phyloP scores from a whole-genome alignment of 768 basidiomycete species.

The Suillus weaverae region DNA sequence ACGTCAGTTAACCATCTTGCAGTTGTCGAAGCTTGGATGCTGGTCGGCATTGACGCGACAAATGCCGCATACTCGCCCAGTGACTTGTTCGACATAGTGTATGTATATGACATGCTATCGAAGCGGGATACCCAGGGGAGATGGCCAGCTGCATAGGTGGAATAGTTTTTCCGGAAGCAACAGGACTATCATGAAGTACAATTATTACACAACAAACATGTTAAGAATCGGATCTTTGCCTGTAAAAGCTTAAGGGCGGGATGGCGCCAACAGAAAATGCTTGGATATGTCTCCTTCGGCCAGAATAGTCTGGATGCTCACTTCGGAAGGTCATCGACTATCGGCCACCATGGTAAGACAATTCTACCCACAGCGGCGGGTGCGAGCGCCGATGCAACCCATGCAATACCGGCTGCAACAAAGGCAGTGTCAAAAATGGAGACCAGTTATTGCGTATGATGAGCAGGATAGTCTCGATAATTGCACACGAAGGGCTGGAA shows the following conservation, averaged over 20 bases:
- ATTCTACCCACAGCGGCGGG: slow-evolving; percentile 11
- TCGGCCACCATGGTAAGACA: not conserved
- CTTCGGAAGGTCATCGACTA: not conserved
- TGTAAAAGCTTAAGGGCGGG: not conserved
- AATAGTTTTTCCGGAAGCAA: not conserved
- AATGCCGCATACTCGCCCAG: slow-evolving; percentile 1
- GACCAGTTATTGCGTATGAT: slow-evolving; percentile 7
- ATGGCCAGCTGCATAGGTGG: not conserved
- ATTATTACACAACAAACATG: not conserved
- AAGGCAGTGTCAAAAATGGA: slow-evolving; percentile 7
- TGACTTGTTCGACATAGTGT: not conserved
- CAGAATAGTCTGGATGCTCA: slow-evolving; percentile 3
- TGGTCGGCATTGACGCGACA: slow-evolving; percentile 1
- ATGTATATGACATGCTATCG: slow-evolving; percentile 3
- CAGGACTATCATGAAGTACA: not conserved
- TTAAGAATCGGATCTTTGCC: not conserved
- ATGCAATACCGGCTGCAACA: slow-evolving; percentile 6
- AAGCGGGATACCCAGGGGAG: slow-evolving; percentile 4
- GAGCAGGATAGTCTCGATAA: not conserved
- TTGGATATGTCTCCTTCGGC: slow-evolving; percentile 5
- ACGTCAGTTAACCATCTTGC: slow-evolving; percentile 27
- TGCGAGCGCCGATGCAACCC: slow-evolving; percentile 9
- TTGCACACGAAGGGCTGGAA: slow-evolving; percentile 9
- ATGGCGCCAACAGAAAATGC: slow-evolving; percentile 6
- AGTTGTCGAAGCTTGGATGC: slow-evolving; percentile 14